Evolutionary conservation across 2,329 filamentous ascomycete genomes (phyloP), one percentile per base, ranked within the genome.

Genomic region (Trichocomaceae sp.): DNA sequence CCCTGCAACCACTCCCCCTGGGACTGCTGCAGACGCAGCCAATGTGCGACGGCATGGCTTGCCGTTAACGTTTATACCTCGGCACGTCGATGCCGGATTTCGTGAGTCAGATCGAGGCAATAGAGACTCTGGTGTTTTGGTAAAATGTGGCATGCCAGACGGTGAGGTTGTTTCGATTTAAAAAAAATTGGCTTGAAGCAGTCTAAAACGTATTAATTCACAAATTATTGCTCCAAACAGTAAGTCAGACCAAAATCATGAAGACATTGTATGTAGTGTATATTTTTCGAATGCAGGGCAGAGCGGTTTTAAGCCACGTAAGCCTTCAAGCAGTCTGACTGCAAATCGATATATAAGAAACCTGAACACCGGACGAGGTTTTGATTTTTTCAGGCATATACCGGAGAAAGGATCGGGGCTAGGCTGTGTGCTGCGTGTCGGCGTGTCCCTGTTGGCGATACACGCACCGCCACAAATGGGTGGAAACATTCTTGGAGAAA

Each of bases 11-110:
- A 48, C 42, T 55, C 48, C 47, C 29, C 50, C 35, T n/a, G 22
- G 31, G 20, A 50, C 20, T 47, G 37, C 2, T 35, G 46, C 37
- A 62, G 68, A 75, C 9, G 81, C 72, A 19, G 80, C 76, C 35
- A 95, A 75, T 5, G 85, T 77, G 50, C 90, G 82, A 60, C 92
- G 83, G 74, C 93, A 99, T 10, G 89, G 87, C 49, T 84, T 81
- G n/a, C 93, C 93, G 62, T 79, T 83, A 26, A 83, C 79, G 3
- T 90, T 96, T 59, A 97, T 83, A 56, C 93, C 93, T 73, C 86
- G 85, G 73, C 93, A 99, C 68, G 91, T 96, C 12, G 85, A 86
- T 1, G 82, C 79, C 2, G 90, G 86, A 61, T 95, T 86, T 68
- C 87, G 89, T 50, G 90, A 95, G 77, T 96, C 91, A 64, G 84